phyloP scores from a whole-genome alignment of 495 filamentous ascomycete genomes.

The Sabuloglossum arenarium region DNA sequence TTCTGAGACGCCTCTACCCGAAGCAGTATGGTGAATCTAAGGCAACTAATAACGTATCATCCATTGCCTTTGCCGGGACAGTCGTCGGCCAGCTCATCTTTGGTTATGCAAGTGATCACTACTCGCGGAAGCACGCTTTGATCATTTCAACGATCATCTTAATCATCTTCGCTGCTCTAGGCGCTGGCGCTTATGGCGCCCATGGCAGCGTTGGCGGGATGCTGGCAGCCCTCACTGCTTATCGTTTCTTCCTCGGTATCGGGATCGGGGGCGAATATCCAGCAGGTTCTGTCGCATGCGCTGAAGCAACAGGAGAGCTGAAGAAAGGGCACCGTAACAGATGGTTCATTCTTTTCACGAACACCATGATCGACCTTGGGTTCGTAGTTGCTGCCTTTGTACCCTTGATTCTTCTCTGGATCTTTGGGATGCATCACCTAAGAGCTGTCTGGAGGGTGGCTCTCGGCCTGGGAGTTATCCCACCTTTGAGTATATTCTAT shows the following conservation, averaged over 20 bases:
- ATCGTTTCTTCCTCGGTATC: constrained; percentile 58
- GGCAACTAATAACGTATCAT: constrained; percentile 46
- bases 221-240: constrained; percentile 66
- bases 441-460: constrained; percentile 55
- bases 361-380: constrained; percentile 66
- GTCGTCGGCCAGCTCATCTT: constrained; percentile 71
- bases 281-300: constrained; percentile 64
- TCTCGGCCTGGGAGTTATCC: constrained; percentile 60
- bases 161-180: constrained; percentile 64
- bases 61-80: constrained; percentile 76
- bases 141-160: constrained; percentile 63
- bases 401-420: constrained; percentile 48
- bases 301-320: constrained; percentile 68
- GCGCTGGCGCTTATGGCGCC: constrained; percentile 51
- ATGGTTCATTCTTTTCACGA: constrained; percentile 90
- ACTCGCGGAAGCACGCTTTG: constrained; percentile 63
- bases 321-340: constrained; percentile 60
- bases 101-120: constrained; percentile 64
- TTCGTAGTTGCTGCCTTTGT: constrained; percentile 60
- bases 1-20: constrained; percentile 40
- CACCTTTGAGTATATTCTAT: constrained; percentile 52
- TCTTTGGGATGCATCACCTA: constrained; percentile 44
- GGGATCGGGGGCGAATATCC: constrained; percentile 55
- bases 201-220: constrained; percentile 41
- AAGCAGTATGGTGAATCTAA: constrained; percentile 38